Base-by-base conservation (phyloP, 768 basidiomycete species). In the Mycena sanguinolenta region DNA sequence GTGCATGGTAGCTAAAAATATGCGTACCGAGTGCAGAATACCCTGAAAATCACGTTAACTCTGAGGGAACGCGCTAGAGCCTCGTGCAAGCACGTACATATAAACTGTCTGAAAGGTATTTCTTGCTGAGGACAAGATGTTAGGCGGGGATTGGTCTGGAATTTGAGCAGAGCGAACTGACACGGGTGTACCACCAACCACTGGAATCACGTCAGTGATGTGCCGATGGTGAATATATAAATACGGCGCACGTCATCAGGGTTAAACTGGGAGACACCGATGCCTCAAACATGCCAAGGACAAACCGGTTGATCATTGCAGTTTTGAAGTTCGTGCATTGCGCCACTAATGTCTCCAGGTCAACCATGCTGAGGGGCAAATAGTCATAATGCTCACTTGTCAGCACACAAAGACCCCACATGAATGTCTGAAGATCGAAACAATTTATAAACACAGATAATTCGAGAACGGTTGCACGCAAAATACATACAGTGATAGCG, bases 301-400 rank as follows among this genome's bases (percentile, higher is more conserved):
- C 49, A 28, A 75, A 75, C 4, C 71, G 68, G 50, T 73, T 73
- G 59, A 69, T 61, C 72, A 75, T 73, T 10, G 74, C 74, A 7
- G 71, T 73, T 19, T 58, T 50, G 60, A 73, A 75, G 57, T 73
- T 73, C n/a, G 61, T 73, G 69, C 74, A 75, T 74, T 74, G 67
- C 4, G 68, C n/a, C 66, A 73, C 72, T 74, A 46, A 34, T 34
- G 8, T 14, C 39, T 14, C 39, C 39, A 39, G 16, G 38, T 42
- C 3, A 36, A 21, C 7, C 25, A n/a, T n/a, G n/a, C 8, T 49
- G 12, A 17, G 42, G 46, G 1, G 61, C 4, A 21, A 19, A 16
- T n/a, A 3, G 57, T 9, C 4, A 21, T 19, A 3, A 55, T 23
- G 23, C 59, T 25, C 28, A 69, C 67, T 75, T 0, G 74, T 75